phyloP scores from a whole-genome alignment of 2,329 filamentous ascomycete species.

The Calonectria leucothoes region DNA sequence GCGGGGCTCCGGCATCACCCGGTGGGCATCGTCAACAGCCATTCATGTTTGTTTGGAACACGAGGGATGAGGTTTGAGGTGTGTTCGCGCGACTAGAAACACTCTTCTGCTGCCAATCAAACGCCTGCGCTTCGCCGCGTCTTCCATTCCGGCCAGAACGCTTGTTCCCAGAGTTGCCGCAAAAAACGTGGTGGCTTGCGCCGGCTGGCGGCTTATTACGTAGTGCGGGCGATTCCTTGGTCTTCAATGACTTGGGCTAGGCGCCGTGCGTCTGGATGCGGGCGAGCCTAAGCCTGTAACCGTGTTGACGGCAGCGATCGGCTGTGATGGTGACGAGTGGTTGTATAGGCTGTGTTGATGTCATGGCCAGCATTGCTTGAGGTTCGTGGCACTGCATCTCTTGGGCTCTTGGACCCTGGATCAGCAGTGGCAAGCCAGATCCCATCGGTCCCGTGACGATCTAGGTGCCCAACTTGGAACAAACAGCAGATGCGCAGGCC shows the following conservation, averaged over 20 bases:
- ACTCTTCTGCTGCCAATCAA: background rate
- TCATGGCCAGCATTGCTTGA: background rate
- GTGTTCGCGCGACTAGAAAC: background rate
- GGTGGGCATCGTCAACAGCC: background rate
- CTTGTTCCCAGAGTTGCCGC: background rate
- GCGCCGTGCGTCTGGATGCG: background rate
- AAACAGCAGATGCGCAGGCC: background rate
- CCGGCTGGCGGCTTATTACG: background rate
- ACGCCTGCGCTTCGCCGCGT: background rate
- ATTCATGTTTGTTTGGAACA: background rate
- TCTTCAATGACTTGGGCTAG: conserved; percentile 1
- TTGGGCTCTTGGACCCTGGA: background rate
- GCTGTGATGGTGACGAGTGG: background rate
- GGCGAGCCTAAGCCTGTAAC: background rate
- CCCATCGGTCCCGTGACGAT: background rate
- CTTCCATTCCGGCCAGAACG: background rate
- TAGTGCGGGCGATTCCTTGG: background rate
- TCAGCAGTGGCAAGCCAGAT: background rate
- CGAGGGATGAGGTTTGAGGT: background rate
- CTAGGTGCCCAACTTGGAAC: conserved; percentile 1
- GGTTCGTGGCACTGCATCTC: background rate
- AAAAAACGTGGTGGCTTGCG: conserved; percentile 16
- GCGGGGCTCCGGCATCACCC: conserved; percentile 5
- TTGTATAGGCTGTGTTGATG: background rate
- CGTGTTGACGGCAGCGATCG: background rate